phyloP scores from a whole-genome alignment of 306 rosid species.

The Boehmeria nivea region DNA sequence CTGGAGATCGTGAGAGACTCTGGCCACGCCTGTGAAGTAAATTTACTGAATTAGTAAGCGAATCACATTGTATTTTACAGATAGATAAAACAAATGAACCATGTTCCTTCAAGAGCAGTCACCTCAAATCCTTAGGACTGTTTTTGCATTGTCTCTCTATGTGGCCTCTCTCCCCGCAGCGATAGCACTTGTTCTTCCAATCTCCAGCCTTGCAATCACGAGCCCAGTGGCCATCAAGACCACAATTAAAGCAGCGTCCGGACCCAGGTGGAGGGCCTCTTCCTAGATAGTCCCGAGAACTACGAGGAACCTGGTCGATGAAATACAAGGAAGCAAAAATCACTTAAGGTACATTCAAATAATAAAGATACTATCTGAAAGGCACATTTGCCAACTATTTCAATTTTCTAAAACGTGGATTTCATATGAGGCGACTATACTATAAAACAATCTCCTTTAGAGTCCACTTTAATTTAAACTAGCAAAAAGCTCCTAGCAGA shows the following conservation, averaged over 20 bases:
- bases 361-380: too few species aligned
- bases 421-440: too few species aligned
- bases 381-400: too few species aligned
- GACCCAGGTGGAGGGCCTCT: slow-evolving; percentile 54
- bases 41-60: neutral
- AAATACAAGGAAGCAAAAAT: too few species aligned
- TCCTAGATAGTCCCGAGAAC: slow-evolving; percentile 45
- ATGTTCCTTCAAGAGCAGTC: neutral
- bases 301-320: slow-evolving; percentile 34
- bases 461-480: too few species aligned
- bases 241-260: slow-evolving; percentile 53
- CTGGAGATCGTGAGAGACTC: neutral
- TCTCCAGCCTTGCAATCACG: slow-evolving; percentile 57
- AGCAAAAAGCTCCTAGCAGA: too few species aligned
- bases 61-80: neutral
- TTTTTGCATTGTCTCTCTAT: slow-evolving; percentile 51
- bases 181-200: slow-evolving; percentile 51
- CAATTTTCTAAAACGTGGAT: too few species aligned
- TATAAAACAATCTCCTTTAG: too few species aligned
- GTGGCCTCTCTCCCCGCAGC: slow-evolving; percentile 51
- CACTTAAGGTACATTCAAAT: too few species aligned
- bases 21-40: slow-evolving; percentile 18
- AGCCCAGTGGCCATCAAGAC: slow-evolving; percentile 56
- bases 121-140: slow-evolving; percentile 43
- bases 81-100: neutral